These are phyloP conservation scores for Phytophthora idaei DNA, from an alignment of 352 stramenopile genomes.

Conservation along the genomic window DNA sequence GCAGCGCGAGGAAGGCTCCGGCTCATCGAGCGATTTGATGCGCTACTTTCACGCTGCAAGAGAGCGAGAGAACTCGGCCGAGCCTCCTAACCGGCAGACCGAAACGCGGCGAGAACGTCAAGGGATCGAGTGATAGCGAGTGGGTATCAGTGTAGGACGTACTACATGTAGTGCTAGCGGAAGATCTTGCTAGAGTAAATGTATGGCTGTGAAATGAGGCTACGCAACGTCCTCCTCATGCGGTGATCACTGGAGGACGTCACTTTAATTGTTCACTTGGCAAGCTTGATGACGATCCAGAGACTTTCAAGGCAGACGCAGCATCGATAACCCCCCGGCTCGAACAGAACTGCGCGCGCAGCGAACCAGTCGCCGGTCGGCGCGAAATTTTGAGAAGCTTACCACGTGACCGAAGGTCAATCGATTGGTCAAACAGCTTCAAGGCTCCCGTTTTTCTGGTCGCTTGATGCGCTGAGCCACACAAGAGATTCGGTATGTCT, in stretches of 20 bases:
- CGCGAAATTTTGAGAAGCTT: conserved; percentile 5
- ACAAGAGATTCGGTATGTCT: conserved; percentile 16
- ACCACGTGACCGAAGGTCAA: not conserved
- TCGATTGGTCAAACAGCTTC: conserved; percentile 16
- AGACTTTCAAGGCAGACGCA: not conserved
- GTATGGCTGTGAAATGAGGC: not conserved
- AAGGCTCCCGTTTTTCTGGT: conserved; percentile 16
- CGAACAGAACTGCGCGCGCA: conserved; percentile 9
- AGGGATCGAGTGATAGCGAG: not conserved
- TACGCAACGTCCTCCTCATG: no score
- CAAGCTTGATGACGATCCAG: not conserved
- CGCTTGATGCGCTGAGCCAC: conserved; percentile 11
- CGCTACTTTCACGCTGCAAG: conserved; percentile 24
- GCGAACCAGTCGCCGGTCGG: conserved; percentile 13
- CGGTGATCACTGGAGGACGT: no score
- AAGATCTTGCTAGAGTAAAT: not conserved
- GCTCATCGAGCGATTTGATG: conserved; percentile 19
- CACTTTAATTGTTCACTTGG: no score
- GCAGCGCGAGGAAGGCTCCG: conserved; percentile 12
- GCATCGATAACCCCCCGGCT: conserved; percentile 1
- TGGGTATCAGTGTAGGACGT: no score
- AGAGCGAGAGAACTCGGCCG: conserved; percentile 22
- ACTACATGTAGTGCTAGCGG: no score
- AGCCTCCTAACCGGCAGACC: conserved; percentile 8
- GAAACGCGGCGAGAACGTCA: conserved; percentile 5